Evolutionary conservation across 2,329 filamentous ascomycete species (phyloP).

Genomic region (Xylariaceae sp.): DNA sequence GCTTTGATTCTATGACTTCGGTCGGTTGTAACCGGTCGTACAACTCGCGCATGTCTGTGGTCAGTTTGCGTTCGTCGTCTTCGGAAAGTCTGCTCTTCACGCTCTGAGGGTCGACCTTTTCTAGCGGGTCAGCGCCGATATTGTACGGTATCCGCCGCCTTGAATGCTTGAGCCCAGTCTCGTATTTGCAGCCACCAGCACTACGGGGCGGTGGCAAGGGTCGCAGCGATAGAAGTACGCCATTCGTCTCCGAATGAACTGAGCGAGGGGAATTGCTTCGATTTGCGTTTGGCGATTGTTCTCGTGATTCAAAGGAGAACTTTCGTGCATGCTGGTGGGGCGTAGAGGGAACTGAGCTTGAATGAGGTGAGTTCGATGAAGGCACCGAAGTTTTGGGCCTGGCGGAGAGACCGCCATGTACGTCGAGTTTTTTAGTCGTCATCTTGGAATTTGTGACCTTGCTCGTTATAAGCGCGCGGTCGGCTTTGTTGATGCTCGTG

Average conservation of each 20-base stretch:
- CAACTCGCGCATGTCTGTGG: constrained; percentile 75
- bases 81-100: constrained; percentile 65
- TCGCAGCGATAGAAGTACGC: constrained; percentile 62
- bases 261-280: constrained; percentile 83
- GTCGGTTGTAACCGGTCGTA: constrained; percentile 84
- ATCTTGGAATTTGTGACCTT: constrained; percentile 48
- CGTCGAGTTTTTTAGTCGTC: constrained; percentile 41
- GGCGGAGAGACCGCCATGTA: constrained; percentile 23
- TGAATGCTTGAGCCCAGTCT: constrained; percentile 76
- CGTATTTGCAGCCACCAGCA: constrained; percentile 71
- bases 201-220: constrained; percentile 50
- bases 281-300: constrained; percentile 72
- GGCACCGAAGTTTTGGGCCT: constrained; percentile 31
- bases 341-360: constrained; percentile 88
- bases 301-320: constrained; percentile 70
- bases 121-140: constrained; percentile 72
- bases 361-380: constrained; percentile 53
- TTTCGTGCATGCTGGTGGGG: constrained; percentile 84
- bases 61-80: constrained; percentile 69
- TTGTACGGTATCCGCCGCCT: constrained; percentile 88
- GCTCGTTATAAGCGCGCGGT: constrained; percentile 56
- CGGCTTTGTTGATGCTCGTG: constrained; percentile 53
- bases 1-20: constrained; percentile 67
- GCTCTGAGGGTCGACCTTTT: constrained; percentile 65
- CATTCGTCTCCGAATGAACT: constrained; percentile 82